Conservation (phyloP, 1,284 basidiomycete species). For the Cryptococcus deneoformans region DNA sequence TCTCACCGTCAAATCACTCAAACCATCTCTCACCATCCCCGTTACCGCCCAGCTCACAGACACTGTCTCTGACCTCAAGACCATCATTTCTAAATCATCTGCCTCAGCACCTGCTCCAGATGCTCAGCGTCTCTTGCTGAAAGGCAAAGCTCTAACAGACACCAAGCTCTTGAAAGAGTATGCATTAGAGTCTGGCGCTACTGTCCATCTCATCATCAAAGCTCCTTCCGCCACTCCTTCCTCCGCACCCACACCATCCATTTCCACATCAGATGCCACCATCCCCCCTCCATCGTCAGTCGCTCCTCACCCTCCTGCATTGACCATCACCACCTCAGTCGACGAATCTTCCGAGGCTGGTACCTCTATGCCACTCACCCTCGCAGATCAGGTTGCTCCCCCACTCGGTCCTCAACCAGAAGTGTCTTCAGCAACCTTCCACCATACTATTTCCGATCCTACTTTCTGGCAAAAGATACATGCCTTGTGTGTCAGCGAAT, state of each 20-base stretch:
- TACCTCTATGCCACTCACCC: slow-evolving; percentile 21
- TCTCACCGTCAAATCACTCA: slow-evolving; percentile 81
- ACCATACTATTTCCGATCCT: slow-evolving; percentile 64
- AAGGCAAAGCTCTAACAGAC: slow-evolving; percentile 88
- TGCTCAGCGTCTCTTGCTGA: slow-evolving; percentile 79
- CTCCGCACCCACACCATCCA: slow-evolving; percentile 11
- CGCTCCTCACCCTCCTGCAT: slow-evolving; percentile 47
- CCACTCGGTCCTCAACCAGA: slow-evolving; percentile 34
- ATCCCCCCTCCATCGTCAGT: slow-evolving; percentile 14
- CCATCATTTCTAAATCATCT: slow-evolving; percentile 59
- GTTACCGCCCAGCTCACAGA: slow-evolving; percentile 69
- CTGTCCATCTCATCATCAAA: slow-evolving; percentile 78
- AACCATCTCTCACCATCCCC: slow-evolving; percentile 73
- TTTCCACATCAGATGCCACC: slow-evolving; percentile 17
- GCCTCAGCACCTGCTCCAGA: slow-evolving; percentile 62
- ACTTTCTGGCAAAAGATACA: slow-evolving; percentile 71
- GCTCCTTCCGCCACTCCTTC: slow-evolving; percentile 49
- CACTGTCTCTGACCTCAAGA: slow-evolving; percentile 73
- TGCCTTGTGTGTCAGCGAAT: slow-evolving; percentile 66
- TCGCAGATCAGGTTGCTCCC: slow-evolving; percentile 28
- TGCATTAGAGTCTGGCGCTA: slow-evolving; percentile 70
- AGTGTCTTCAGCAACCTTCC: slow-evolving; percentile 54
- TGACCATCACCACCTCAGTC: slow-evolving; percentile 47
- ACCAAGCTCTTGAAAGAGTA: slow-evolving; percentile 84
- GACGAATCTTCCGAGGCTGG: slow-evolving; percentile 48